Base-by-base conservation (phyloP, 768 basidiomycete genomes). In the Guyanaporus albipodus region DNA sequence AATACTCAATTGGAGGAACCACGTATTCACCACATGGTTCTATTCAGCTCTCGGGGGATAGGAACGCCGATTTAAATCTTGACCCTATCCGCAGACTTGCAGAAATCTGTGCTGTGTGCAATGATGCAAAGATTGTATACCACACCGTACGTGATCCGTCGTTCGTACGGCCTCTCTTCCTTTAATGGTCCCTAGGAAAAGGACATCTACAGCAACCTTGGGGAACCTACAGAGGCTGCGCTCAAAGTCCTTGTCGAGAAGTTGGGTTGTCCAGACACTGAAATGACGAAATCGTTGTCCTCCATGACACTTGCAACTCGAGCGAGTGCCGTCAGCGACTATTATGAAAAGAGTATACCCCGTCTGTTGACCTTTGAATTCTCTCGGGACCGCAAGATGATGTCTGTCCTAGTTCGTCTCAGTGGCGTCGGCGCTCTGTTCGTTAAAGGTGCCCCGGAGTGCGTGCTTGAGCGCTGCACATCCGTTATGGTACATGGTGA, bases 171-270 rank as follows among this genome's bases (percentile, higher is more conserved):
- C 15, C 14, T 27, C 4, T 23, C 5, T 42, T 48, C 26, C 32
- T 27, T 59, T 17, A 56, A 29, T 38, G 21, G 27, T 17, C 34
- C 18, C 19, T 57, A 94, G 90, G 91, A 95, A 21, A 92, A 87
- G 63, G 74, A 75, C 23, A 52, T 71, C 0, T 98, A 95, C 64
- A 66, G 74, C 38, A 92, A 88, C 60, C 78, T 99, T 38, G 95
- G 95, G 21, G 95, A 98, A 70, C 95, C 95, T 12, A 99, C 95
- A 1, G 95, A 99, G 68, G 95, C 95, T 4, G 95, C 95, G 1
- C 77, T 99, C 46, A 93, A 89, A 67, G 93, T 96, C 34, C 79
- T 98, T 15, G 91, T 80, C 19, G 95, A 99, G 73, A 99, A 98
- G 72, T 78, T 97, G 45, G 91, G 87, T 17, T 86, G 85, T 63